Evolutionary conservation across 2,329 filamentous ascomycete genomes (phyloP).

Genomic region (Raffaelea albimanens): DNA sequence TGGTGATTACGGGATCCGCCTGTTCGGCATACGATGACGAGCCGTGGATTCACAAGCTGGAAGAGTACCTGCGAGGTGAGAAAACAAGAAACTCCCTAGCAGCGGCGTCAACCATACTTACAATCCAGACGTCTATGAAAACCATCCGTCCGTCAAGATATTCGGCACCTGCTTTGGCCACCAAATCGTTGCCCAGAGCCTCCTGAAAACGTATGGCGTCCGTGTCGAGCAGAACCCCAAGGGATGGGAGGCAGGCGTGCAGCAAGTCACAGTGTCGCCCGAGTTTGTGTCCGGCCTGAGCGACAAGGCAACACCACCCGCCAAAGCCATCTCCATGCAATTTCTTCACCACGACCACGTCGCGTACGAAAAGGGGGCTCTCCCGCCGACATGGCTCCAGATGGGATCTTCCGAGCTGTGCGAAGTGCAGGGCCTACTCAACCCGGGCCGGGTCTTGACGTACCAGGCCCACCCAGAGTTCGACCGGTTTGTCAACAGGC

Average conservation of each 20-base stretch:
- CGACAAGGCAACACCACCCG: background rate
- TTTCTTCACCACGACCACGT: background rate
- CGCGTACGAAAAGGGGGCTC: background rate
- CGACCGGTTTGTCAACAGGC: constrained; percentile 3
- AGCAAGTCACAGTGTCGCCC: background rate
- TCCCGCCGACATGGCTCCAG: constrained; percentile 21
- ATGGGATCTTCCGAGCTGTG: constrained; percentile 59
- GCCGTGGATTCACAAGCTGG: no score
- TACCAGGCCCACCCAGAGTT: constrained; percentile 86
- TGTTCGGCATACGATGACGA: no score
- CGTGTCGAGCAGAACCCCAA: background rate
- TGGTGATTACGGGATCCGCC: no score
- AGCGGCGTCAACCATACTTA: no score
- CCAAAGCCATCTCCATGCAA: background rate
- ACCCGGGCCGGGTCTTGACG: constrained; percentile 54
- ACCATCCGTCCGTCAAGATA: no score
- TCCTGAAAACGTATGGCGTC: no score
- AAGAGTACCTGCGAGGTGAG: no score
- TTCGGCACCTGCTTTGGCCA: no score
- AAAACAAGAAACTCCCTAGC: no score
- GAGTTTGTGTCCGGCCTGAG: background rate
- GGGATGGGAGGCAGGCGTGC: background rate
- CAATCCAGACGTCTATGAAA: no score
- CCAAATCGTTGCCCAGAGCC: no score
- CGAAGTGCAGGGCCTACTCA: constrained; percentile 68